These are phyloP conservation scores for Panellus pusillus DNA, from an alignment of 768 basidiomycete genomes.

Conservation along the genomic window DNA sequence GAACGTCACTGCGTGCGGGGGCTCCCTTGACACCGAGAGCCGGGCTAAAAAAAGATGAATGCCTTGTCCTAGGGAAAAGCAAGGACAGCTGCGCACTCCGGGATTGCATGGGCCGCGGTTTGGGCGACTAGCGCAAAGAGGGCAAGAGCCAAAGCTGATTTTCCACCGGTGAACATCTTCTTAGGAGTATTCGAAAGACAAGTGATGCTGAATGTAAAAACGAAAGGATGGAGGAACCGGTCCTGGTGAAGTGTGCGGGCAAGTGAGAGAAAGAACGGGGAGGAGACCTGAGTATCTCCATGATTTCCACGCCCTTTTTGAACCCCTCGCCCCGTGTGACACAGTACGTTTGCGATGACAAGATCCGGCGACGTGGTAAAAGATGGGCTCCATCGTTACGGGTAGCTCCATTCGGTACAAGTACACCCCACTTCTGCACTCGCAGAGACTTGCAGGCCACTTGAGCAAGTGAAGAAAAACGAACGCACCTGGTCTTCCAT, in stretches of 20 bases:
- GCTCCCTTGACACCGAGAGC: slow-evolving; percentile 20
- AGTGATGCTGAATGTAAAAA: slow-evolving; percentile 2
- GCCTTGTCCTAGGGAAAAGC: too few relatives aligned
- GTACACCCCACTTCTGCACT: too few relatives aligned
- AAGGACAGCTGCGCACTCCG: neutral
- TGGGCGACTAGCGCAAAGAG: slow-evolving; percentile 19
- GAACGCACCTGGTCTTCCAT: too few relatives aligned
- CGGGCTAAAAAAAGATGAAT: neutral
- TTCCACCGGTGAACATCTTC: slow-evolving; percentile 19
- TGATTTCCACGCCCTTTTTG: neutral
- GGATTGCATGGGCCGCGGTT: slow-evolving; percentile 15
- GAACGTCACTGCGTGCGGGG: slow-evolving; percentile 19
- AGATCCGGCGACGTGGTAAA: slow-evolving; percentile 11
- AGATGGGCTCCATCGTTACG: slow-evolving; percentile 12
- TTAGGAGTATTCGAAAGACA: slow-evolving; percentile 3
- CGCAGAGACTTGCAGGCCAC: too few relatives aligned
- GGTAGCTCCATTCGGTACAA: slow-evolving; percentile 4
- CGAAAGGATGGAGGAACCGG: slow-evolving; percentile 19
- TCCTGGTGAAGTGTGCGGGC: slow-evolving; percentile 11
- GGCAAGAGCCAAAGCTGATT: slow-evolving; percentile 18
- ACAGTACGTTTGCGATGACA: slow-evolving; percentile 14
- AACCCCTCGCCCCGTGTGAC: neutral
- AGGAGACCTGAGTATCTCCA: slow-evolving; percentile 3
- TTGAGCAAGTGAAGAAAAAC: too few relatives aligned
- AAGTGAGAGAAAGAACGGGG: slow-evolving; percentile 3